A percentile compares a stretch with the other conserved stretches of the same genome.
phyloP scores from a whole-genome alignment of 805 yeast species.

The Henningerozyma blattae region DNA sequence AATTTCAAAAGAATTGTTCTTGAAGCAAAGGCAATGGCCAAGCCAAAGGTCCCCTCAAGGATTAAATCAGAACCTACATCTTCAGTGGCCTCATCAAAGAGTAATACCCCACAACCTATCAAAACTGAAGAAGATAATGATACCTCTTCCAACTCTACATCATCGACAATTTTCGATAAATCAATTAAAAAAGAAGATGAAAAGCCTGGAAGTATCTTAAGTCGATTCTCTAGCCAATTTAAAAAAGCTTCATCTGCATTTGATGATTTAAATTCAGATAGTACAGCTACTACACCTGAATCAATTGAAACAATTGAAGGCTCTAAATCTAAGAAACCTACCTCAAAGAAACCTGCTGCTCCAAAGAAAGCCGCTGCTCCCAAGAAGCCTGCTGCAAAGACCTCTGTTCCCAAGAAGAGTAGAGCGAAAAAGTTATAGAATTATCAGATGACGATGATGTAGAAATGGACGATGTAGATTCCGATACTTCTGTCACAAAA shows the following conservation, averaged over 20 bases:
- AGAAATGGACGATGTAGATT: slow-evolving; percentile 5
- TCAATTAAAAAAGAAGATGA: slow-evolving; percentile 3
- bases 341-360: not conserved
- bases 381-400: slow-evolving; percentile 1
- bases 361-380: not conserved
- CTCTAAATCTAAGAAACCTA: not conserved
- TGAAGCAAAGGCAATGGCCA: slow-evolving; percentile 15
- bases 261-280: slow-evolving; percentile 8
- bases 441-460: slow-evolving; percentile 16
- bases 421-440: slow-evolving; percentile 4
- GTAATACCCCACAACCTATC: not conserved
- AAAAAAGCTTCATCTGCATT: slow-evolving; percentile 21
- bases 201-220: slow-evolving; percentile 7
- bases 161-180: slow-evolving; percentile 13
- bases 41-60: slow-evolving; percentile 14
- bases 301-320: not conserved
- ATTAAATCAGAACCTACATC: slow-evolving; percentile 13
- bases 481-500: too few species aligned
- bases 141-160: not conserved
- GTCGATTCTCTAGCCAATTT: slow-evolving; percentile 22
- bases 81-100: slow-evolving; percentile 3
- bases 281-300: slow-evolving; percentile 1
- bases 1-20: slow-evolving; percentile 18
- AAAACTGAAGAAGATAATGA: slow-evolving; percentile 2
- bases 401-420: slow-evolving; percentile 2